A percentile compares a stretch with the other conserved stretches of the same genome.
phyloP scores from a whole-genome alignment of 2,329 filamentous ascomycete species.

The Ambrosiella xylebori region DNA sequence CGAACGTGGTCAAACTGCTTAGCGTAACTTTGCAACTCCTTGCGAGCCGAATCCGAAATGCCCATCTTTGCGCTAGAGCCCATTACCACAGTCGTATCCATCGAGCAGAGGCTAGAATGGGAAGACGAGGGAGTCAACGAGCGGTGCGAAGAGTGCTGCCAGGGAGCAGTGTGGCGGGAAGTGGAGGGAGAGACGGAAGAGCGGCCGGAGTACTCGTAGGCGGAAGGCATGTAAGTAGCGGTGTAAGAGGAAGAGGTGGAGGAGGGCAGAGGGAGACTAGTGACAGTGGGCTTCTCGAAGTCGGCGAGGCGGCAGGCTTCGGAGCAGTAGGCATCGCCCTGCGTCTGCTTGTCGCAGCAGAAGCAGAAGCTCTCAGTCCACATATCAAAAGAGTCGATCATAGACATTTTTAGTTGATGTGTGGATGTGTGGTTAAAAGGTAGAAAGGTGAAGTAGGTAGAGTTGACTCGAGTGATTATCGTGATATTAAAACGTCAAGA shows the following conservation, averaged over 20 bases:
- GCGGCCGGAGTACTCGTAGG: slow-evolving; percentile 39
- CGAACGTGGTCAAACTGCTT: slow-evolving; percentile 76
- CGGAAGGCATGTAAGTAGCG: slow-evolving; percentile 47
- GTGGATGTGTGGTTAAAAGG: neutral
- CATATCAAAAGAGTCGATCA: slow-evolving; percentile 26
- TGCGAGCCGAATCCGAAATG: slow-evolving; percentile 59
- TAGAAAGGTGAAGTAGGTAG: neutral
- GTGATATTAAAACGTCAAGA: neutral
- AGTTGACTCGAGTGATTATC: neutral
- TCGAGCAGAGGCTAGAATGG: slow-evolving; percentile 67
- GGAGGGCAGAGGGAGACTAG: neutral
- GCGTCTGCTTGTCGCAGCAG: slow-evolving; percentile 67
- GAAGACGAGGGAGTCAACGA: slow-evolving; percentile 56
- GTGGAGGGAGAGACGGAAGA: slow-evolving; percentile 21
- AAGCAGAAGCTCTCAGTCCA: slow-evolving; percentile 92
- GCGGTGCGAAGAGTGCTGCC: slow-evolving; percentile 21
- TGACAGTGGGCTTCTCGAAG: slow-evolving; percentile 44
- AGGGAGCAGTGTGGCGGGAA: neutral
- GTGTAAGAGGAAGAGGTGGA: slow-evolving; percentile 16
- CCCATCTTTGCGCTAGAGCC: slow-evolving; percentile 31
- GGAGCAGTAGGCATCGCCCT: slow-evolving; percentile 73
- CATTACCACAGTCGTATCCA: slow-evolving; percentile 44
- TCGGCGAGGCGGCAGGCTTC: slow-evolving; percentile 80
- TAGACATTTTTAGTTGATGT: slow-evolving; percentile 27
- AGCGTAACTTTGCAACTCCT: slow-evolving; percentile 70